Evolutionary conservation across 441 rosid genomes (phyloP), one percentile per base, ranked within the genome.

Genomic region (Gossypium lobatum): DNA sequence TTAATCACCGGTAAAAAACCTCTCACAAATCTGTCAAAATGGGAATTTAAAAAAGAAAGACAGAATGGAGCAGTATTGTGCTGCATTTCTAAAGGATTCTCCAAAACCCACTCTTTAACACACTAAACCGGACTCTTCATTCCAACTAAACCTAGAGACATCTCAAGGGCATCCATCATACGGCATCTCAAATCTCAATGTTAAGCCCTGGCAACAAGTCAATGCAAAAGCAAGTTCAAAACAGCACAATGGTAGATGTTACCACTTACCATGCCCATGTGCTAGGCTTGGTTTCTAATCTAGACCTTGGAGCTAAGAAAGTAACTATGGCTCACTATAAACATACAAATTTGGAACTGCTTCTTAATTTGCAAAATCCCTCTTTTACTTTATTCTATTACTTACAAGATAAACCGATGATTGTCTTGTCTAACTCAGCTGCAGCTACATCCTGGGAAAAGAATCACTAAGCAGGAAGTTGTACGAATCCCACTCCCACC

Each of bases 401-500:
- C 73, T 70, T 57, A 34, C 26, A 17, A 5, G 26, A 70, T 34
- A 55, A 54, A 5, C 52, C 6, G 20, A 70, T 14, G 11, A 39
- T 21, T 10, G 25, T n/a, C 46, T 14, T 70, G 20, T 45, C 68
- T 21, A 59, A 45, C 67, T 64, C 70, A 52, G 39, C 26, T 18
- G 62, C 25, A 28, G 8, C 70, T 53, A 54, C 34, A 73, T 73
- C 39, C 34, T 18, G 21, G 71, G 61, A 48, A 73, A 63, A 73
- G 54, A 73, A 73, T 63, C 42, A 62, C 45, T 73, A 55, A 28
- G 48, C 26, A 18, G 65, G 75, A 62, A 72, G 52, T 83, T 80
- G 77, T 71, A 85, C 81, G 80, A 60, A 67, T 62, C 72, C 70
- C 63, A 71, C 62, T 69, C 67, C 77, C 53, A 70, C 13, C 46